Base-by-base conservation (phyloP, 441 rosid species). In the Raphanus hybrid region DNA sequence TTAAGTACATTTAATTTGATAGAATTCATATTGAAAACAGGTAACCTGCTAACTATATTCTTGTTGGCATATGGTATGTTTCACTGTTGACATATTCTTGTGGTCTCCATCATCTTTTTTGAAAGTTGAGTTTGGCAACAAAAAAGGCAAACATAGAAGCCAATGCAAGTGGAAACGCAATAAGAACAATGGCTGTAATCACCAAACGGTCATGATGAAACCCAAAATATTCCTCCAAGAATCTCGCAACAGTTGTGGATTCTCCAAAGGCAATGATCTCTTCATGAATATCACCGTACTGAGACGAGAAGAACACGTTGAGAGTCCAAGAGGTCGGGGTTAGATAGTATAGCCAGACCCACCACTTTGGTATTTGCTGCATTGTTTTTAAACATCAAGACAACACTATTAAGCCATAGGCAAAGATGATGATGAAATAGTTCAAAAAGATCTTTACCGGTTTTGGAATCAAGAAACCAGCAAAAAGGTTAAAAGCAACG, bases 341-440 rank as follows among this genome's bases (percentile, higher is more conserved):
- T 20, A 85, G 5, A 67, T 85, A 84, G 69, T 85, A 86, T 26
- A 80, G 50, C 93, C 91, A 89, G 6, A 86, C 70, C 91, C 93
- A 87, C 89, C 88, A 87, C 54, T 78, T 81, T 0, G 87, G 93
- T 52, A 87, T 81, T 82, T 84, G 74, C 91, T 87, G 87, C 83
- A 80, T n/a, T 55, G 7, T 75, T 43, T 29, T 14, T 26, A 37
- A 41, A 48, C 50, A 67, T 35, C 59, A 78, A 35, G 37, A 60
- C 67, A 52, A 58, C 23, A 66, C 18, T 55, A n/a, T 6, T 45
- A 20, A 55, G 4, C 5, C 43, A 54, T 16, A 70, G n/a, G 16
- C 26, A 2, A 8, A 48, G 54, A 34, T 67, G 8, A 50, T n/a
- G 16, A 16, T 67, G 27, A 35, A 23, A 29, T 29, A 29, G 34